Base-by-base conservation (phyloP, 208 protist species). In the Phytomonas sp. region DNA sequence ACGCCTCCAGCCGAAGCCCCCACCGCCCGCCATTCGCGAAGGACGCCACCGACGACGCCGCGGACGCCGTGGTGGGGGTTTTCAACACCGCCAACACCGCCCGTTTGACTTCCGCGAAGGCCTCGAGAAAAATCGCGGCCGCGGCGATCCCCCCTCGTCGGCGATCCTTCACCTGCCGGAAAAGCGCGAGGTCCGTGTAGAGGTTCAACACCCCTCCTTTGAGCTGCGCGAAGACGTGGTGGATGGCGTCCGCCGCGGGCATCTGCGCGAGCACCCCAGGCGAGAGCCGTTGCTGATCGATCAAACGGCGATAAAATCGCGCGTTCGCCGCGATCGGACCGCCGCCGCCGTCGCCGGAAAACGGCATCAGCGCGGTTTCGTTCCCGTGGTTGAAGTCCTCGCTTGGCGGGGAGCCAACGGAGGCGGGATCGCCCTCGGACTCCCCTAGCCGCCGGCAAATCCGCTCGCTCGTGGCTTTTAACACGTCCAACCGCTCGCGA, bases 171-270 rank as follows among this genome's bases (percentile, higher is more conserved):
- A 94, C 81, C 60, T 89, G 79, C 1, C 87, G 82, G 59, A 95
- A 92, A 2, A 97, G 78, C 28, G 72, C 51, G 53, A 93, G 83
- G 69, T 97, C 92, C 11, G 89, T 92, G 80, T 92, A 94, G 13
- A 92, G 43, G 76, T 97, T 97, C 51, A 97, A 67, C 13, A 89
- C 84, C 62, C 83, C 88, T 11, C 84, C 92, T 72, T 97, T 97
- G 34, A 97, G 75, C 67, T 92, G 81, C 23, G 80, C 72, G 79
- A 97, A 88, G 23, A 97, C 78, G 72, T 94, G 84, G 28, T 81
- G 79, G 60, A 89, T 80, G 0, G 85, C 87, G 51, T 93, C 85
- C 20, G 67, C 67, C 36, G 79, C 28, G 34, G 85, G 78, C 75
- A 95, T 82, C 53, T 92, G 85, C 0, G 73, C 60, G 9, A 95